Percentiles rank a stretch among this genome's conserved stretches.
These are phyloP conservation scores for Cystobasidium tubakii DNA, from an alignment of 768 basidiomycete genomes.

Conservation along the genomic window DNA sequence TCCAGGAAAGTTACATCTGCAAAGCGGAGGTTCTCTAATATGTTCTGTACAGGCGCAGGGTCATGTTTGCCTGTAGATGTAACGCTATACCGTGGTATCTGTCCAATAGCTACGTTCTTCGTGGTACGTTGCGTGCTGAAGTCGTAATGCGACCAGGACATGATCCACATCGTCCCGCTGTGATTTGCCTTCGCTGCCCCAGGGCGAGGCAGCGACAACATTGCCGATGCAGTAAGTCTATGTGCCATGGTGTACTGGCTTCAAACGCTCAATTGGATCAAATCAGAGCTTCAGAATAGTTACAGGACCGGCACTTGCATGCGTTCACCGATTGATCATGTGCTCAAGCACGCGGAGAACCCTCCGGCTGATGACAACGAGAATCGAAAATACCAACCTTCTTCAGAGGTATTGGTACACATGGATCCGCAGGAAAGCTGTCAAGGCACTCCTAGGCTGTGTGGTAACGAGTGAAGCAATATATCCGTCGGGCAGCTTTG, in stretches of 20 bases:
- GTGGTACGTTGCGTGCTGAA: constrained; percentile 19
- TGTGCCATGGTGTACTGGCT: background rate
- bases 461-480: no score
- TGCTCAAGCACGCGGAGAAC: constrained; percentile 1
- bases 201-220: constrained; percentile 43
- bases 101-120: constrained; percentile 27
- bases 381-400: no score
- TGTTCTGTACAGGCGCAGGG: background rate
- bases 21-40: constrained; percentile 35
- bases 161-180: constrained; percentile 34
- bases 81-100: background rate
- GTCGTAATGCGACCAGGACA: constrained; percentile 36
- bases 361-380: no score
- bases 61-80: constrained; percentile 18
- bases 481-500: background rate
- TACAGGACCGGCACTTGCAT: background rate
- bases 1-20: constrained; percentile 43
- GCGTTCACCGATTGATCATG: no score
- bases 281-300: background rate
- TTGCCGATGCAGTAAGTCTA: constrained; percentile 32
- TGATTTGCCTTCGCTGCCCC: constrained; percentile 29
- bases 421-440: background rate
- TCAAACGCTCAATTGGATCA: background rate
- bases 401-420: no score
- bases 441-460: background rate